Evolutionary conservation across 225 moss, liverwort and hornwort species (phyloP).

Genomic region (Anthoceros angustus): DNA sequence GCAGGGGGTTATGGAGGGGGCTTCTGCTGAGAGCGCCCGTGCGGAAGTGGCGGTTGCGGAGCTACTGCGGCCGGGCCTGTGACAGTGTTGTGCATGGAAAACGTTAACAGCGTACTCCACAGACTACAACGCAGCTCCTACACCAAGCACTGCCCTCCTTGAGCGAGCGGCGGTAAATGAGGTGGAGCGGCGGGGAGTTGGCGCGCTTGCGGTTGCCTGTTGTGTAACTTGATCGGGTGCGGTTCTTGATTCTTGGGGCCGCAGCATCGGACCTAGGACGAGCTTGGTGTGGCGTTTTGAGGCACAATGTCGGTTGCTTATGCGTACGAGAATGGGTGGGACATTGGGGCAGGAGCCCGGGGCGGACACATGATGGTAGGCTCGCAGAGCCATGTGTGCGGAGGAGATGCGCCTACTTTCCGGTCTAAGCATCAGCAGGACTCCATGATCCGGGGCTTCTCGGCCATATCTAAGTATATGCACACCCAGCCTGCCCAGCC

Average conservation of each 20-base stretch:
- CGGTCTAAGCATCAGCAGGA: constrained; percentile 2
- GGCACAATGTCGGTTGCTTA: background rate
- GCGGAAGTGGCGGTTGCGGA: background rate
- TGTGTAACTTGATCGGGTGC: background rate
- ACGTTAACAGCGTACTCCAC: background rate
- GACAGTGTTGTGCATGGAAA: background rate
- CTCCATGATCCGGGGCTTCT: constrained; percentile 2
- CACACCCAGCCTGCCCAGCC: background rate
- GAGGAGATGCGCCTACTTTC: background rate
- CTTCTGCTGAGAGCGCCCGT: too few species aligned
- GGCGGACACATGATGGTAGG: background rate
- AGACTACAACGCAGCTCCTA: constrained; percentile 2
- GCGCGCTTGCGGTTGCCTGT: background rate
- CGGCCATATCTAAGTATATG: background rate
- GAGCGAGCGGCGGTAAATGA: background rate
- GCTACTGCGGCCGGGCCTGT: background rate
- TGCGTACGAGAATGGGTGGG: constrained; percentile 1
- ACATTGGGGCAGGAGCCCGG: background rate
- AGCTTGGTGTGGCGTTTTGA: background rate
- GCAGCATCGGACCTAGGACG: background rate
- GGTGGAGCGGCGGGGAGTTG: background rate
- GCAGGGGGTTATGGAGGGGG: too few species aligned
- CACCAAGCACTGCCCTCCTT: constrained; percentile 5
- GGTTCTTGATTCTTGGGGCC: background rate
- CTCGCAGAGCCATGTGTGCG: background rate